Evolutionary conservation across 1,139 yeast genomes (phyloP), one percentile per base, ranked within the genome.

Genomic region (Meyerozyma elateridarum): DNA sequence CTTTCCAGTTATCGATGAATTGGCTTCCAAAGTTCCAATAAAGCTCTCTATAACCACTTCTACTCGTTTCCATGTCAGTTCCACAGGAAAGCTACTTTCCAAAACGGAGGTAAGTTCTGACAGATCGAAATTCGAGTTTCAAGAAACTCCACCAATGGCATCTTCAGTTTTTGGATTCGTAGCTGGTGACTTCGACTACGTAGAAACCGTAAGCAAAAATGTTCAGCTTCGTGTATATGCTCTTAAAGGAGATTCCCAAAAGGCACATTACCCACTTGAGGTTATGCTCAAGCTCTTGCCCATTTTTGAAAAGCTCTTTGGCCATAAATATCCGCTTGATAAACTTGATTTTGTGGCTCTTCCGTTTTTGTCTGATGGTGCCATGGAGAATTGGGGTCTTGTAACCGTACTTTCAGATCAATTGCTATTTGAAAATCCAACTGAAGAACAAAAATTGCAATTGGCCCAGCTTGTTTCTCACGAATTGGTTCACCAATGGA

Each of bases 331-430:
- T 44, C 89, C 89, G 1, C 57, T 79, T 40, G 56, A 62, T 5
- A 83, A 83, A 44, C 53, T 82, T 25, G 91, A 82, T 48, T 57
- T 83, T 29, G 72, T 79, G 2, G 73, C 83, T 1, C 52, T 83
- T 9, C 91, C 91, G 5, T 80, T 77, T 44, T 62, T 83, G 37
- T 66, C 76, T 20, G 89, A 82, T 51, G 83, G 85, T 37, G 91
- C 85, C 4, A 83, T 81, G 79, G 93, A 83, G 50, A 81, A 82
- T 48, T 79, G 83, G 75, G 84, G 85, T 3, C 57, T 80, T 58
- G 66, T 82, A 20, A 72, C 81, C 3, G 65, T 80, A 6, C 69
- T 78, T 36, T 67, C 73, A 30, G 63, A 66, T 30, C 79, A 74
- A 40, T 47, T 79, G 8, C 51, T 78, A 13, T 40, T 73, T 15